Conservation (phyloP, 495 filamentous ascomycete species). For the Aspergillus ellipticus region DNA sequence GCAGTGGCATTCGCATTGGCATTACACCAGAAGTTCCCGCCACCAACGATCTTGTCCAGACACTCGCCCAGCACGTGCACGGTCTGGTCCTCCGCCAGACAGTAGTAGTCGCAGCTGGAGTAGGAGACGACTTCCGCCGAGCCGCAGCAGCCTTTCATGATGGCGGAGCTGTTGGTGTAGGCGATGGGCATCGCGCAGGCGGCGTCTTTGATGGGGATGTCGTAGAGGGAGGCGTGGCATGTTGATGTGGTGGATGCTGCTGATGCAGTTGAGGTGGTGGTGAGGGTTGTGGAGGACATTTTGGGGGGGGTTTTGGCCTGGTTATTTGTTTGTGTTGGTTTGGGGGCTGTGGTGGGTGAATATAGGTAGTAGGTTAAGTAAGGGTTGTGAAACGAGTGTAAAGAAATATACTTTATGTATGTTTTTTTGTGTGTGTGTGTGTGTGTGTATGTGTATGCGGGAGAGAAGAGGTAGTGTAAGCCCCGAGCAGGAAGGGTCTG, state of each 20-base stretch:
- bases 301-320: neutral
- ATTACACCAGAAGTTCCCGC: slow-evolving; percentile 36
- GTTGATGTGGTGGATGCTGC: slow-evolving; percentile 23
- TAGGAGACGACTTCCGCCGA: slow-evolving; percentile 36
- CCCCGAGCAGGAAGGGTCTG: too few species aligned
- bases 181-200: slow-evolving; percentile 32
- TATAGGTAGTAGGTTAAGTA: neutral
- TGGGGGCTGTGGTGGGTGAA: neutral
- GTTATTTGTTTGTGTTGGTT: neutral
- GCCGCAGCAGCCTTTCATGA: slow-evolving; percentile 40
- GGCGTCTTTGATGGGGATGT: slow-evolving; percentile 36
- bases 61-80: slow-evolving; percentile 34
- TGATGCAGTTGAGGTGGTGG: slow-evolving; percentile 22
- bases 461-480: too few species aligned
- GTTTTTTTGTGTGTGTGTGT: too few species aligned
- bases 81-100: slow-evolving; percentile 34
- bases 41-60: slow-evolving; percentile 28
- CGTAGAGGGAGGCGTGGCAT: slow-evolving; percentile 30
- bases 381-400: too few species aligned
- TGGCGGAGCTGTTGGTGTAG: slow-evolving; percentile 27
- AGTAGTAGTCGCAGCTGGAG: slow-evolving; percentile 42
- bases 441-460: too few species aligned
- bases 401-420: too few species aligned
- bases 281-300: slow-evolving; percentile 9
- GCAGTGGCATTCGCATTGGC: slow-evolving; percentile 34